Evolutionary conservation across 306 rosid species (phyloP).

Genomic region (Trifolium dubium): DNA sequence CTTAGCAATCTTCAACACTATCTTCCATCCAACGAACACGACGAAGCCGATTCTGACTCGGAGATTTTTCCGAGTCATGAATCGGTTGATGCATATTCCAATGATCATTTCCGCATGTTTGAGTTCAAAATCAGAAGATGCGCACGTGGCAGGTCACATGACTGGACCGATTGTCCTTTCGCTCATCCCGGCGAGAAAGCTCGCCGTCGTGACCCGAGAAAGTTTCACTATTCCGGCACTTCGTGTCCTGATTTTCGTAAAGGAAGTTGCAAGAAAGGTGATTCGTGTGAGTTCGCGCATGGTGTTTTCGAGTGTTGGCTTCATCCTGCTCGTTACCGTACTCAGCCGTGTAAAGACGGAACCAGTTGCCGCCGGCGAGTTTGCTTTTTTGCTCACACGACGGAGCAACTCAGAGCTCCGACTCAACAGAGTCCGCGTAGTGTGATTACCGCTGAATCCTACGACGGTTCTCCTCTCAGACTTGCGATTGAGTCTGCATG

Average conservation of each 20-base stretch:
- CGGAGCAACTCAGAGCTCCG: constrained; percentile 83
- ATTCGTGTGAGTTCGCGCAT: constrained; percentile 84
- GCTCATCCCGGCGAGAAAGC: constrained; percentile 99
- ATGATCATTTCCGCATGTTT: constrained; percentile 86
- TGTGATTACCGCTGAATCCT: constrained; percentile 52
- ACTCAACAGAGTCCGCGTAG: constrained; percentile 74
- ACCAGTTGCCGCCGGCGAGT: constrained; percentile 76
- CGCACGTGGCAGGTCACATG: constrained; percentile 90
- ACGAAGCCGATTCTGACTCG: constrained; percentile 49
- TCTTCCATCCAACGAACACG: constrained; percentile 52
- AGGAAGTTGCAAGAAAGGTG: constrained; percentile 84
- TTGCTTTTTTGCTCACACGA: constrained; percentile 92
- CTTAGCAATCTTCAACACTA: constrained; percentile 62
- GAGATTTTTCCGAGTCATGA: constrained; percentile 52
- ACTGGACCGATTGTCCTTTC: constrained; percentile 98
- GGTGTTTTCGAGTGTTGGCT: constrained; percentile 99
- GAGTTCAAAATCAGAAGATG: constrained; percentile 90
- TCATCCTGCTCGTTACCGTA: constrained; percentile 88
- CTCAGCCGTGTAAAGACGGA: constrained; percentile 96
- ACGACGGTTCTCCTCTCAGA: constrained; percentile 73
- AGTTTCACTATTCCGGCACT: constrained; percentile 80
- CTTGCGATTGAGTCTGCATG: constrained; percentile 53
- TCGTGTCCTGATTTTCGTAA: constrained; percentile 92
- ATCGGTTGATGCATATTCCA: constrained; percentile 63
- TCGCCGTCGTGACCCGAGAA: constrained; percentile 88